A percentile compares a stretch with the other conserved stretches of the same genome.
phyloP scores from a whole-genome alignment of 176 grass and related monocot genomes.

The Oryza nivara region DNA sequence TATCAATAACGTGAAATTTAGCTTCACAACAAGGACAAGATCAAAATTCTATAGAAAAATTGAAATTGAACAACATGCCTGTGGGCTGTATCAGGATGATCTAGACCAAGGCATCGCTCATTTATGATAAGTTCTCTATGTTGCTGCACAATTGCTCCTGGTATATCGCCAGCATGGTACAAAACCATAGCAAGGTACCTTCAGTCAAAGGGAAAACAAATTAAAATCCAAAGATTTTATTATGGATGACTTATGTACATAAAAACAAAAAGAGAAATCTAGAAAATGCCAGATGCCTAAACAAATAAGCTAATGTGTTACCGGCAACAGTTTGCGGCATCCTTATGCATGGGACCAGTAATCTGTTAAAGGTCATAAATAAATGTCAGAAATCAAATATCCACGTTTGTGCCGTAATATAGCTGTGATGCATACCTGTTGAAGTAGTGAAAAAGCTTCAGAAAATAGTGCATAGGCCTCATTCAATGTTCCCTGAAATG shows the following conservation, averaged over 20 bases:
- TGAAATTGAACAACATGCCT: slow-evolving; percentile 51
- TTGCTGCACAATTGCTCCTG: slow-evolving; percentile 95
- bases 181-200: slow-evolving; percentile 97
- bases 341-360: slow-evolving; percentile 96
- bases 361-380: slow-evolving; percentile 58
- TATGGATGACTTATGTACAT: background rate
- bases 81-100: slow-evolving; percentile 99
- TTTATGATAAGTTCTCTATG: slow-evolving; percentile 99
- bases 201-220: slow-evolving; percentile 31
- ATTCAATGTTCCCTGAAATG: slow-evolving; percentile 83
- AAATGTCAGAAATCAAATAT: slow-evolving; percentile 31
- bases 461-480: slow-evolving; percentile 92
- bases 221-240: slow-evolving; percentile 2
- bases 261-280: slow-evolving; percentile 12
- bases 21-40: background rate
- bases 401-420: background rate
- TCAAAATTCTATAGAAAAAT: background rate
- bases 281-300: background rate
- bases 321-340: slow-evolving; percentile 96
- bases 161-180: slow-evolving; percentile 89
- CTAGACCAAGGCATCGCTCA: slow-evolving; percentile 90
- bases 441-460: slow-evolving; percentile 96
- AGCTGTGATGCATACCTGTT: slow-evolving; percentile 63
- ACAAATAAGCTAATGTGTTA: slow-evolving; percentile 46
- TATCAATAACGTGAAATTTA: background rate